Conservation (phyloP, 2,329 filamentous ascomycete genomes). For the Venturia carpophila region DNA sequence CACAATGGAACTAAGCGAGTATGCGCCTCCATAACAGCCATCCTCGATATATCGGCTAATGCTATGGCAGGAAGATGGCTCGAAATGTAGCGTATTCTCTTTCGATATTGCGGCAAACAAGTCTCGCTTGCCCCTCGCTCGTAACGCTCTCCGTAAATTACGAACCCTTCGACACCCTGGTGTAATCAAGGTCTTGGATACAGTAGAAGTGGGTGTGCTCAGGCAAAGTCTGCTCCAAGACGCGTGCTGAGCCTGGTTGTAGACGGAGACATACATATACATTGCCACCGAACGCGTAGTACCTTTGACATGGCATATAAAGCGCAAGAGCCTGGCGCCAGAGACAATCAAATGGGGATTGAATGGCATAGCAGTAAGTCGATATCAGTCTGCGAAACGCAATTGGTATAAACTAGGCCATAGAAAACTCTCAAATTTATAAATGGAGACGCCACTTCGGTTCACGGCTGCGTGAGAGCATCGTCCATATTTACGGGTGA, state of each 20-base stretch:
- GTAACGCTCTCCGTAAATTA: constrained; percentile 89
- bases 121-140: constrained; percentile 74
- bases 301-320: constrained; percentile 83
- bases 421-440: constrained; percentile 91
- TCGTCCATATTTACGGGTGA: constrained; percentile 89
- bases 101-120: constrained; percentile 82
- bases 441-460: constrained; percentile 83
- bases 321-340: constrained; percentile 74
- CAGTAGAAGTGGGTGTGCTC: constrained; percentile 63
- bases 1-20: constrained; percentile 91
- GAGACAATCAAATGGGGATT: constrained; percentile 98
- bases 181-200: constrained; percentile 88
- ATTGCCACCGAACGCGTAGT: constrained; percentile 87
- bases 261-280: constrained; percentile 93
- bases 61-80: constrained; percentile 70
- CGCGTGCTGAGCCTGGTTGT: constrained; percentile 22
- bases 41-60: constrained; percentile 4
- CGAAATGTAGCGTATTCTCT: constrained; percentile 91
- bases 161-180: constrained; percentile 90
- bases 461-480: constrained; percentile 79
- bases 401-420: not conserved
- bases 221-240: not conserved
- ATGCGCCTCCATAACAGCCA: constrained; percentile 26
- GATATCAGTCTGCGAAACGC: constrained; percentile 18
- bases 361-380: constrained; percentile 66